Evolutionary conservation across 2,329 filamentous ascomycete species (phyloP), one percentile per base, ranked within the genome.

Genomic region (Stemphylium lycopersici): DNA sequence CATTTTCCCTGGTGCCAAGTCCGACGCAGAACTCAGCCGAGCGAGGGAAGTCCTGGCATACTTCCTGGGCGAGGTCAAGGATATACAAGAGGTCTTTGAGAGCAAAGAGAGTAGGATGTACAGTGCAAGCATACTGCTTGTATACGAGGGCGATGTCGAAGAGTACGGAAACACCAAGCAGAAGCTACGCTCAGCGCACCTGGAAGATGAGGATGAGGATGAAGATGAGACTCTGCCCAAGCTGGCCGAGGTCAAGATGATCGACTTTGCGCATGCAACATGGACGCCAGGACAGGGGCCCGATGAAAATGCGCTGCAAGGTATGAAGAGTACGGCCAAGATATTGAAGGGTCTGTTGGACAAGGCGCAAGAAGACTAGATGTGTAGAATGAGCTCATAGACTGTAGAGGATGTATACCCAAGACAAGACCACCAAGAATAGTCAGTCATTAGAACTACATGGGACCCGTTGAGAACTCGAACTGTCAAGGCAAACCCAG

Each of bases 181-280:
- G 55, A 61, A 56, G n/a, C 48, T 73, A 29, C 47, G 61, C 37
- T 63, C 62, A 20, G 54, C 52, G 32, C 51, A 51, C 12, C 55
- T 65, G 66, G 57, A 71, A 24, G 73, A 77, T 43, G 75, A 75
- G 16, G 75, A 77, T 29, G 77, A 78, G n/a, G 79, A 79, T 8
- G 76, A 83, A 1, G 79, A 79, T 56, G 69, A 71, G 29, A 65
- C 63, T 36, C 47, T 71, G 12, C 89, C 89, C 0, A 87, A 87
- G 65, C 84, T 96, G 38, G 91, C 89, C 67, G 84, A 86, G 11
- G 81, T 97, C 44, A 95, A 93, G 71, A 82, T 99, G 59, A 99
- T 99, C 65, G 95, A 99, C 74, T 99, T 99, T 81, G 95, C 95
- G 1, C 95, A 99, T 76, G 95, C 95, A 10, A 78, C 81, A 44